Evolutionary conservation across 768 basidiomycete genomes (phyloP).

Genomic region (Pleurotus ostreatus): DNA sequence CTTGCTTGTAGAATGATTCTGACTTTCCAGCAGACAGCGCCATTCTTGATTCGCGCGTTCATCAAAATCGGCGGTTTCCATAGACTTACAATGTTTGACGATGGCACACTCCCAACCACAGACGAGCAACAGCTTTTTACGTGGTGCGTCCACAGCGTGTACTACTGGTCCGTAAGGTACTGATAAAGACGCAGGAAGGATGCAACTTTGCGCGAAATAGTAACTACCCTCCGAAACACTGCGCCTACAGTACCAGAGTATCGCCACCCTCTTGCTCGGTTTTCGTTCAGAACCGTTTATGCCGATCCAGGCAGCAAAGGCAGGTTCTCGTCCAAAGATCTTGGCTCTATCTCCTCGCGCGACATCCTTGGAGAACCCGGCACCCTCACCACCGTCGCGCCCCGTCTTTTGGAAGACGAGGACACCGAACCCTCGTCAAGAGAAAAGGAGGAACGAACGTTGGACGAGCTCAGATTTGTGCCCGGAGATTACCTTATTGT

Average conservation of each 20-base stretch:
- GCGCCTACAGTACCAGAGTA: conserved; percentile 68
- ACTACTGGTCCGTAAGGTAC: background rate
- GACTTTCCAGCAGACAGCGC: conserved; percentile 50
- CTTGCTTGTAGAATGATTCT: conserved; percentile 6
- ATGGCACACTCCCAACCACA: conserved; percentile 68
- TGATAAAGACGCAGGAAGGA: conserved; percentile 56
- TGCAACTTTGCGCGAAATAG: conserved; percentile 73
- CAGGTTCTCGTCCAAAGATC: conserved; percentile 70
- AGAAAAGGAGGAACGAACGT: conserved; percentile 62
- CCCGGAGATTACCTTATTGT: conserved; percentile 79
- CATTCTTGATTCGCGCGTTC: conserved; percentile 80
- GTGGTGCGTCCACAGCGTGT: conserved; percentile 44
- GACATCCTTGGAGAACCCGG: conserved; percentile 84
- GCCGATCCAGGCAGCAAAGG: conserved; percentile 73
- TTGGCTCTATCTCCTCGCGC: conserved; percentile 78
- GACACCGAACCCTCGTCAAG: conserved; percentile 37
- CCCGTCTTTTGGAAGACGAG: conserved; percentile 54
- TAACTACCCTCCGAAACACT: conserved; percentile 71
- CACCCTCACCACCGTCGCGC: conserved; percentile 49
- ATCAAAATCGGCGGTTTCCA: conserved; percentile 81
- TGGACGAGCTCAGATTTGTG: conserved; percentile 76
- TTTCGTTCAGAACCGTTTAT: conserved; percentile 76
- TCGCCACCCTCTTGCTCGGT: conserved; percentile 78
- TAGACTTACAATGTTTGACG: conserved; percentile 69
- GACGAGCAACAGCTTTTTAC: conserved; percentile 84